A percentile compares a stretch with the other conserved stretches of the same genome.
Conservation (phyloP, 345 rosid genomes). For the Populus davidiana region DNA sequence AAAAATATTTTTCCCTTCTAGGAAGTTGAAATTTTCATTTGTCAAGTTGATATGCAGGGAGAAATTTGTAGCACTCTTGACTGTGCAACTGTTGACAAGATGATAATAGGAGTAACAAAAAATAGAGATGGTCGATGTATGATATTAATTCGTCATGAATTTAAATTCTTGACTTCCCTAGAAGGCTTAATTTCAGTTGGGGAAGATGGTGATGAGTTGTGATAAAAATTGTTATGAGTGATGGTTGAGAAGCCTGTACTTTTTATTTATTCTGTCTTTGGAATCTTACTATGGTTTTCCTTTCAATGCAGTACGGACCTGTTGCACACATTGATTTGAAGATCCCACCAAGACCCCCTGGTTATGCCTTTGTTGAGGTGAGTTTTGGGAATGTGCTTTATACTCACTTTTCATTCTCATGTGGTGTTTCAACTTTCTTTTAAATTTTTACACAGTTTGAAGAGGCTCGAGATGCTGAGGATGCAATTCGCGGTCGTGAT, state of each 20-base stretch:
- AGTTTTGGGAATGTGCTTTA: neutral
- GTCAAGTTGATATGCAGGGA: too few species aligned
- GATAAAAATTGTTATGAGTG: neutral
- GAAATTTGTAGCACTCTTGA: too few species aligned
- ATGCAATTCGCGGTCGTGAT: slow-evolving; percentile 81
- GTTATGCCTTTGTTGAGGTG: slow-evolving; percentile 95
- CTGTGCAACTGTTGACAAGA: too few species aligned
- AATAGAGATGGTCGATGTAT: too few species aligned
- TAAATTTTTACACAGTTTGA: slow-evolving; percentile 16
- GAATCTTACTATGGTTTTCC: neutral
- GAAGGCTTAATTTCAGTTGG: too few species aligned
- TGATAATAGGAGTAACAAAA: too few species aligned
- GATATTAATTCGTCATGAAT: too few species aligned
- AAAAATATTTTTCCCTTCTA: too few species aligned
- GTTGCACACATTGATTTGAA: slow-evolving; percentile 66
- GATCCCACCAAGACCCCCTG: slow-evolving; percentile 99
- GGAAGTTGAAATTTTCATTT: too few species aligned
- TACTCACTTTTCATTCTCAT: neutral
- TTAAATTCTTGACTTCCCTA: too few species aligned
- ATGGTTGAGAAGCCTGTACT: neutral
- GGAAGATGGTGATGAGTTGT: too few species aligned
- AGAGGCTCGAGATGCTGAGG: slow-evolving; percentile 57
- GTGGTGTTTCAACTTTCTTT: neutral
- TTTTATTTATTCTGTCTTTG: neutral
- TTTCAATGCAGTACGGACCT: slow-evolving; percentile 25